These are phyloP conservation scores for Leccinum incarnatum DNA, from an alignment of 768 basidiomycete genomes.

Conservation along the genomic window DNA sequence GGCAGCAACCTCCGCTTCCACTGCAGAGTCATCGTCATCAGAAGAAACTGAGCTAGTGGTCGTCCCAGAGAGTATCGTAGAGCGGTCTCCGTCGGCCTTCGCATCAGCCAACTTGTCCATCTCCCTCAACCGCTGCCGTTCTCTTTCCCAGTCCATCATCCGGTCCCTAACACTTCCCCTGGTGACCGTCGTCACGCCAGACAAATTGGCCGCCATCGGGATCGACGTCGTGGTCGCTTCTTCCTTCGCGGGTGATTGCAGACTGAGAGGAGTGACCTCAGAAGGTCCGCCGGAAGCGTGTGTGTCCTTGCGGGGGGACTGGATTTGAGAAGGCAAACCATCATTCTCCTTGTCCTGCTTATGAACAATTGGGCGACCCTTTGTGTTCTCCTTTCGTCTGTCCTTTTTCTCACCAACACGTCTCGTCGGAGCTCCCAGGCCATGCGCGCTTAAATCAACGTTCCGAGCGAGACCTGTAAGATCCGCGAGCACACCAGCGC, in stretches of 20 bases:
- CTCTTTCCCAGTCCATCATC: constrained; percentile 75
- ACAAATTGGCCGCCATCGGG: constrained; percentile 18
- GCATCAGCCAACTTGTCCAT: constrained; percentile 61
- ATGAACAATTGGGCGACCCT: constrained; percentile 7
- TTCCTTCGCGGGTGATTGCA: constrained; percentile 18
- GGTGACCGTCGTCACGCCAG: constrained; percentile 14
- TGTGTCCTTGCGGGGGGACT: constrained; percentile 6
- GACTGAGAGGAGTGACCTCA: constrained; percentile 4
- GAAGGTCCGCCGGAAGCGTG: constrained; percentile 4
- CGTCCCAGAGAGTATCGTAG: constrained; percentile 19
- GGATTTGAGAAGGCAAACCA: constrained; percentile 1
- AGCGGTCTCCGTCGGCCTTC: constrained; percentile 40
- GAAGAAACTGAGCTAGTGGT: constrained; percentile 18
- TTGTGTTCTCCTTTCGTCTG: constrained; percentile 22
- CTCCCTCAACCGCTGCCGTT: constrained; percentile 66
- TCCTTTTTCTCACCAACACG: constrained; percentile 30
- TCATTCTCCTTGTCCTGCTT: constrained; percentile 33
- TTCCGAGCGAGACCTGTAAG: constrained; percentile 38
- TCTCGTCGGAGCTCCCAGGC: constrained; percentile 20
- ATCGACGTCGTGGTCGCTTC: constrained; percentile 7
- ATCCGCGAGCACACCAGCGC: constrained; percentile 37
- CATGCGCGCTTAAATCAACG: constrained; percentile 30
- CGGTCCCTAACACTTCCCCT: constrained; percentile 49
- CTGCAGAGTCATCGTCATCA: constrained; percentile 26
- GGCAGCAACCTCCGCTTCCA: constrained; percentile 28